Evolutionary conservation across 1,284 basidiomycete species (phyloP).

Genomic region (Ustilago trichophora): DNA sequence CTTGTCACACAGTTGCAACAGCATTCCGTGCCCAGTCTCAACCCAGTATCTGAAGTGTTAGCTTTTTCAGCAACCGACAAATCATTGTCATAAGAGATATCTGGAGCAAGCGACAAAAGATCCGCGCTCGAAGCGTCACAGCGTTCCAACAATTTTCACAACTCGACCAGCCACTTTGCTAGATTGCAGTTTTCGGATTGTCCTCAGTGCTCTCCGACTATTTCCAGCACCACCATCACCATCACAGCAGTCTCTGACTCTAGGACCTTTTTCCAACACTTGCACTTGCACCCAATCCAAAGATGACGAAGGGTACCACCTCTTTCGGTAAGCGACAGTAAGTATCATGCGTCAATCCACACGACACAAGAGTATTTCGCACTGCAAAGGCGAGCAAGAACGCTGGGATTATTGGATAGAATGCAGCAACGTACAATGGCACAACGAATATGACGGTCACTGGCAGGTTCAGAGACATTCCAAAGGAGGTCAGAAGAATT

Average conservation of each 20-base stretch:
- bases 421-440: too few relatives aligned
- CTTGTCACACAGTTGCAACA: too few relatives aligned
- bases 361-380: conserved; percentile 88
- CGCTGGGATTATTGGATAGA: neutral
- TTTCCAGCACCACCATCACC: neutral
- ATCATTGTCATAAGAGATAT: too few relatives aligned
- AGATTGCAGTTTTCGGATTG: conserved; percentile 26
- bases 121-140: too few relatives aligned
- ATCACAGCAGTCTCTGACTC: conserved; percentile 16
- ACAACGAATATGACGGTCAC: too few relatives aligned
- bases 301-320: conserved; percentile 67
- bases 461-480: too few relatives aligned
- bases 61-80: too few relatives aligned
- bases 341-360: conserved; percentile 42
- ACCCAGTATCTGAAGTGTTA: too few relatives aligned
- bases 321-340: conserved; percentile 67
- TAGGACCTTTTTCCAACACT: conserved; percentile 5
- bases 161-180: neutral
- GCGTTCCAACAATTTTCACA: neutral
- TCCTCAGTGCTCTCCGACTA: neutral
- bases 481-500: too few relatives aligned
- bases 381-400: conserved; percentile 68
- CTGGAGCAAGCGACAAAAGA: too few relatives aligned
- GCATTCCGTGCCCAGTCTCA: too few relatives aligned
- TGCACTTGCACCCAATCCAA: conserved; percentile 11